Evolutionary conservation across 2,329 filamentous ascomycete genomes (phyloP).

Genomic region (Verticillium nonalfalfae): DNA sequence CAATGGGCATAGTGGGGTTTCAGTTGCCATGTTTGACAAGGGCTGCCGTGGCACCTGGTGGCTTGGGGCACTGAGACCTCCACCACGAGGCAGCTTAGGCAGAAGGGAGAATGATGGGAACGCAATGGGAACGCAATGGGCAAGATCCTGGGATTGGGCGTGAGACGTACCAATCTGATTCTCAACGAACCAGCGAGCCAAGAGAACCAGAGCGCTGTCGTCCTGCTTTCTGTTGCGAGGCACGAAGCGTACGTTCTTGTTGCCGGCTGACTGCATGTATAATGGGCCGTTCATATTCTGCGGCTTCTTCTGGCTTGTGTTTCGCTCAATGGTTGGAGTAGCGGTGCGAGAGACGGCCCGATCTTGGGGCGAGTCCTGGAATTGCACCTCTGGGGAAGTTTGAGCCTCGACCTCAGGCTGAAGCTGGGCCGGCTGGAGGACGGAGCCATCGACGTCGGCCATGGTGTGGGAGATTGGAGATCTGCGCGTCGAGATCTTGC

Average conservation of each 20-base stretch:
- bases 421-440: neutral
- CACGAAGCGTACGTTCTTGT: constrained; percentile 45
- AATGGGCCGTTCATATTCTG: constrained; percentile 47
- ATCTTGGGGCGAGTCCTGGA: constrained; percentile 3
- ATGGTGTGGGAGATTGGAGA: constrained; percentile 3
- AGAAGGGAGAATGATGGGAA: neutral
- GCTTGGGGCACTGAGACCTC: neutral
- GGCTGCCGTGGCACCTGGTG: neutral
- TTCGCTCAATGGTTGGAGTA: constrained; percentile 2
- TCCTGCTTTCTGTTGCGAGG: constrained; percentile 56
- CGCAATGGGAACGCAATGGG: neutral
- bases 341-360: constrained; percentile 1
- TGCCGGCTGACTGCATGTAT: constrained; percentile 46
- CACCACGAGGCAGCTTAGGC: neutral
- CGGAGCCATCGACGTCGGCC: constrained; percentile 7
- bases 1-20: neutral
- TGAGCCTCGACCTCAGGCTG: neutral
- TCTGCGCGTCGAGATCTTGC: neutral
- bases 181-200: constrained; percentile 65
- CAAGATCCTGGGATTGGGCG: neutral
- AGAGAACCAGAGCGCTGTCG: constrained; percentile 52
- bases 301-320: constrained; percentile 12
- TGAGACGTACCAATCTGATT: constrained; percentile 70
- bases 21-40: neutral
- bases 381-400: neutral